Conservation (phyloP, 1,284 basidiomycete species). For the Prillingera fragicola region DNA sequence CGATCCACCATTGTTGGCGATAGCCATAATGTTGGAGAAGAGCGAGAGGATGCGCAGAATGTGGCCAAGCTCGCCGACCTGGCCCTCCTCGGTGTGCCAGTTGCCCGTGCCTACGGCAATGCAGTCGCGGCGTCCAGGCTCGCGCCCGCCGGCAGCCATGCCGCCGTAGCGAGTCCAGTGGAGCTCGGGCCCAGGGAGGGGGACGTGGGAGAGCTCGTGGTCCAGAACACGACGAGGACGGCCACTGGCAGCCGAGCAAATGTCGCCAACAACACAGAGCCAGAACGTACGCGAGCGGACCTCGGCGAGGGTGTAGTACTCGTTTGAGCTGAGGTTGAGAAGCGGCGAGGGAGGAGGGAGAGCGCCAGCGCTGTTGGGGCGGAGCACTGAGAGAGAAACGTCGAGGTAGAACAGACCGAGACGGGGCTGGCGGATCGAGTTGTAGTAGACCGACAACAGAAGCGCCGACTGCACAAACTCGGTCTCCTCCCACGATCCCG, state of each 20-base stretch:
- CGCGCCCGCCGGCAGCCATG: conserved; percentile 22
- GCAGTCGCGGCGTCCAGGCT: conserved; percentile 32
- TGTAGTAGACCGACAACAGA: conserved; percentile 47
- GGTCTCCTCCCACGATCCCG: conserved; percentile 45
- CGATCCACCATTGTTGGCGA: conserved; percentile 25
- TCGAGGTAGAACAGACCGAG: conserved; percentile 46
- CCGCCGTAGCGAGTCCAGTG: conserved; percentile 43
- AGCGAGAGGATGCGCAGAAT: conserved; percentile 42
- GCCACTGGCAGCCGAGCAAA: conserved; percentile 38
- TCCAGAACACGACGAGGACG: conserved; percentile 34
- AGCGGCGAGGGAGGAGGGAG: conserved; percentile 21
- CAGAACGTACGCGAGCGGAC: conserved; percentile 45
- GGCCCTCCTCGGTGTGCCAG: conserved; percentile 38
- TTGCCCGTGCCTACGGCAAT: conserved; percentile 30
- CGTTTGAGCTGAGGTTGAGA: conserved; percentile 25
- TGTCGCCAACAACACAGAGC: conserved; percentile 44
- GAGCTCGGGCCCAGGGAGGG: conserved; percentile 39
- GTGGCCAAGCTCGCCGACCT: conserved; percentile 46
- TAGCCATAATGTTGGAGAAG: conserved; percentile 37
- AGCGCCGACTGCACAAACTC: conserved; percentile 47
- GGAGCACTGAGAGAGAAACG: conserved; percentile 35
- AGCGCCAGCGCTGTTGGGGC: conserved; percentile 18
- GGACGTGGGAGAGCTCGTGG: conserved; percentile 36
- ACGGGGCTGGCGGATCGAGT: conserved; percentile 40
- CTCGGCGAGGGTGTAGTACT: conserved; percentile 39